A percentile compares a stretch with the other conserved stretches of the same genome.
phyloP scores from a whole-genome alignment of 2,329 filamentous ascomycete genomes.

The Mariannaea elegans region DNA sequence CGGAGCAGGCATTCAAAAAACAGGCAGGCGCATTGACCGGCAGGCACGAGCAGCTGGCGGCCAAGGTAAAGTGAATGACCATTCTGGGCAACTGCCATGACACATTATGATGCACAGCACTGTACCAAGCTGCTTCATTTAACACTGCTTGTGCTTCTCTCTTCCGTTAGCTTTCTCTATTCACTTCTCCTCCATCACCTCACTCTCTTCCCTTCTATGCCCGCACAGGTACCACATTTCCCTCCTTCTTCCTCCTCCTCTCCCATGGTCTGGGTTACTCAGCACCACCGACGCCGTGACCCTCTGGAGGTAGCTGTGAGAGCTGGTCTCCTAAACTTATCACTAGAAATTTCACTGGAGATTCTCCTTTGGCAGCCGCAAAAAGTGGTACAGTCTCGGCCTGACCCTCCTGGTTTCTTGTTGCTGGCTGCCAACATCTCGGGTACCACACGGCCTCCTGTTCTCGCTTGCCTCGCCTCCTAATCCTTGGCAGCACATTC shows the following conservation, averaged over 20 bases:
- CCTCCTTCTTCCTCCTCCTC: neutral
- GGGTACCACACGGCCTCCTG: neutral
- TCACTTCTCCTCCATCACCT: neutral
- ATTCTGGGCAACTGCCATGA: neutral
- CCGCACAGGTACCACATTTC: neutral
- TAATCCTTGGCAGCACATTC: neutral
- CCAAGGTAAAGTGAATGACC: neutral
- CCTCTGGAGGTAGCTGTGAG: neutral
- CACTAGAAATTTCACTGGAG: neutral
- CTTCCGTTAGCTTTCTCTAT: neutral
- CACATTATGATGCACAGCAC: neutral
- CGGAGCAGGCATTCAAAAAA: no score
- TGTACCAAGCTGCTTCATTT: neutral
- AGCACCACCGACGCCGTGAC: neutral
- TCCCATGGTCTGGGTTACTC: neutral
- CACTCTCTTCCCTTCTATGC: slow-evolving; percentile 1
- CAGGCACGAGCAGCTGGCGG: neutral
- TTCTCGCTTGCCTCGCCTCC: neutral
- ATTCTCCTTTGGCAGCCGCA: neutral
- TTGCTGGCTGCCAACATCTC: neutral
- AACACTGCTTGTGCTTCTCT: neutral
- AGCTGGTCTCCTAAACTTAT: neutral
- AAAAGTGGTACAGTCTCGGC: neutral
- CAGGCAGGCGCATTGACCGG: no score
- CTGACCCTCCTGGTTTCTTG: neutral